These are phyloP conservation scores for Solanum hybrid DNA, from an alignment of 305 asterid species.

Conservation along the genomic window DNA sequence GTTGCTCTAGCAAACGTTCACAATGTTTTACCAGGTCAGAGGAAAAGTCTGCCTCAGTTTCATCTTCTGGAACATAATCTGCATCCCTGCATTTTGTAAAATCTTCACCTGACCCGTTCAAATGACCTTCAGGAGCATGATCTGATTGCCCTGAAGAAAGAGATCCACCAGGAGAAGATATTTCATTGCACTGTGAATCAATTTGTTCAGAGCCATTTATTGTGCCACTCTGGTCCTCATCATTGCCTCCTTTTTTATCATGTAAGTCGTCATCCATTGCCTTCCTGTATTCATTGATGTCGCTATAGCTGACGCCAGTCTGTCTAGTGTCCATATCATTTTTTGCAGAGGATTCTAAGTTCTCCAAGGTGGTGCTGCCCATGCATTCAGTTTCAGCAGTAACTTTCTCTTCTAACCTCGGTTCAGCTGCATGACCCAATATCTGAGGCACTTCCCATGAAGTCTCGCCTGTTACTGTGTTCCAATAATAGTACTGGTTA, in stretches of 20 bases:
- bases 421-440: constrained; percentile 29
- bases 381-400: constrained; percentile 24
- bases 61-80: constrained; percentile 20
- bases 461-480: constrained; percentile 75
- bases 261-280: constrained; percentile 25
- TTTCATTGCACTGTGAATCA: constrained; percentile 4
- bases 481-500: constrained; percentile 88
- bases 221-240: constrained; percentile 18
- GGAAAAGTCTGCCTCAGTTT: constrained; percentile 28
- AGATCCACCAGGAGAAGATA: constrained; percentile 19
- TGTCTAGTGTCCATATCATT: constrained; percentile 7
- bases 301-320: constrained; percentile 14
- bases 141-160: neutral
- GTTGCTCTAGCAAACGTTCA: constrained; percentile 50
- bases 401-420: constrained; percentile 24
- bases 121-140: constrained; percentile 6
- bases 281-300: constrained; percentile 5
- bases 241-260: constrained; percentile 19
- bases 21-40: constrained; percentile 42
- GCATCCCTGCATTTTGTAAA: constrained; percentile 1
- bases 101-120: neutral
- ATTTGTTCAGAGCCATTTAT: neutral
- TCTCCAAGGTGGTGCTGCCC: constrained; percentile 4
- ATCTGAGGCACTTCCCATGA: constrained; percentile 86
- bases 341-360: constrained; percentile 3